Evolutionary conservation across 306 rosid species (phyloP), one percentile per base, ranked within the genome.

Genomic region (Urtica urens): DNA sequence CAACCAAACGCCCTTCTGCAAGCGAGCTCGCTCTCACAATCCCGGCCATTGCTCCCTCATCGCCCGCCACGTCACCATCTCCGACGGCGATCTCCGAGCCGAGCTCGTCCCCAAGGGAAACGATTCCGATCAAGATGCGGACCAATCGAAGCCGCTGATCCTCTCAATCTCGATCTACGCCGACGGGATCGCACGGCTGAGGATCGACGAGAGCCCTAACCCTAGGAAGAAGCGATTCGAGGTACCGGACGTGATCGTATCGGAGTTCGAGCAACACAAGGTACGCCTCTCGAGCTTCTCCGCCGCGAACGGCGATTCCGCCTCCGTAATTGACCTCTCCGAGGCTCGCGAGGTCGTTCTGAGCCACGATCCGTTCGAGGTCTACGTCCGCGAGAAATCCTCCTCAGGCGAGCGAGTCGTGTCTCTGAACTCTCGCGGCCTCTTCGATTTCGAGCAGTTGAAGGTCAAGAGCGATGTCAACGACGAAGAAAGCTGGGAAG

Each of bases 1-100:
- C 48, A 51, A 85, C 57, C 87, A 90, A 38, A 79, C 94, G 66
- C 99, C 99, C 34, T 90, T 90, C 67, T 90, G 99, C 78, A 81
- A 85, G 53, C 82, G 79, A 47, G 95, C 94, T 23, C 87, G 94
- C 23, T 53, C 82, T 46, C 87, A 81, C 47, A 65, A 64, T 6
- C 83, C 93, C 1, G 78, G 72, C 30, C 71, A 51, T 28, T 81
- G 57, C 70, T 43, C 87, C 21, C 79, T 90, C 55, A 3, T 50
- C 35, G 94, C 87, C 67, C 57, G 69, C 20, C 33, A 73, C 15
- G 72, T 77, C 51, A 2, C 73, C 66, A 57, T 90, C 49, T 51
- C 72, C 53, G 71, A 79, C 23, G 99, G 99, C 1, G 81, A 79
- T 26, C 85, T 90, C 63, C 51, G 74, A 34, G 99, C 99, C 44